Percentiles rank a stretch among this genome's conserved stretches.
Evolutionary conservation across 2,329 filamentous ascomycete species (phyloP).

Genomic region (Calycina herbarum): DNA sequence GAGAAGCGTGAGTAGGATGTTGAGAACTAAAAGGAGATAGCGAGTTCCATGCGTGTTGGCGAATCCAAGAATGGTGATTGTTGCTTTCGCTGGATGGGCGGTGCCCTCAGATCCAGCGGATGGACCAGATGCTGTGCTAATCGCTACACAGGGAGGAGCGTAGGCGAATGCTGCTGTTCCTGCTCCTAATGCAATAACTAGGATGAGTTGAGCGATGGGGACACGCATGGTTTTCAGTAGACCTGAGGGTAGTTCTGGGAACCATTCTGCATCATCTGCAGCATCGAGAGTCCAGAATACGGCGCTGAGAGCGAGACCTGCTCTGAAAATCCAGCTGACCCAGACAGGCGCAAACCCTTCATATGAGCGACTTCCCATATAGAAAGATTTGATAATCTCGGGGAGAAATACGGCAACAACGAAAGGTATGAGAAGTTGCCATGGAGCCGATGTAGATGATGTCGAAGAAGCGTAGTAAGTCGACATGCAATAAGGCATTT

Average conservation of each 20-base stretch:
- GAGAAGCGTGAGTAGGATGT: conserved; percentile 73
- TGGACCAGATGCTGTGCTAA: conserved; percentile 50
- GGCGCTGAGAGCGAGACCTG: conserved; percentile 73
- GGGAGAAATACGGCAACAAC: conserved; percentile 71
- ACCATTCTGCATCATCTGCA: conserved; percentile 83
- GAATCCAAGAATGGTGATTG: conserved; percentile 83
- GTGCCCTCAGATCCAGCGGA: conserved; percentile 23
- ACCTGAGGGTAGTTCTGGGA: conserved; percentile 56
- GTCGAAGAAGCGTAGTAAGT: conserved; percentile 93
- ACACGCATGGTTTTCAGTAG: conserved; percentile 73
- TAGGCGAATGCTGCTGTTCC: conserved; percentile 84
- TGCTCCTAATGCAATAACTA: conserved; percentile 78
- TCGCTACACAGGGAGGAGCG: conserved; percentile 79
- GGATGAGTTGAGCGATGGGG: conserved; percentile 74
- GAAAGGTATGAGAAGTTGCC: conserved; percentile 83
- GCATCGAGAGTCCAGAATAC: conserved; percentile 88
- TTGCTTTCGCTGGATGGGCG: conserved; percentile 41
- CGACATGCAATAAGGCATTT: conserved; percentile 94
- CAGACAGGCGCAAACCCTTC: conserved; percentile 82
- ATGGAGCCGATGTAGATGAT: conserved; percentile 88
- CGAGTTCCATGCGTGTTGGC: conserved; percentile 90
- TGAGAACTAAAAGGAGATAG: conserved; percentile 80
- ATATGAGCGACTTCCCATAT: conserved; percentile 79
- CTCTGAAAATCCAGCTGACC: conserved; percentile 78
- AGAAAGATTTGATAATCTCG: conserved; percentile 75